Evolutionary conservation across 2,329 filamentous ascomycete species (phyloP).

Genomic region (Emericellopsis atlantica): DNA sequence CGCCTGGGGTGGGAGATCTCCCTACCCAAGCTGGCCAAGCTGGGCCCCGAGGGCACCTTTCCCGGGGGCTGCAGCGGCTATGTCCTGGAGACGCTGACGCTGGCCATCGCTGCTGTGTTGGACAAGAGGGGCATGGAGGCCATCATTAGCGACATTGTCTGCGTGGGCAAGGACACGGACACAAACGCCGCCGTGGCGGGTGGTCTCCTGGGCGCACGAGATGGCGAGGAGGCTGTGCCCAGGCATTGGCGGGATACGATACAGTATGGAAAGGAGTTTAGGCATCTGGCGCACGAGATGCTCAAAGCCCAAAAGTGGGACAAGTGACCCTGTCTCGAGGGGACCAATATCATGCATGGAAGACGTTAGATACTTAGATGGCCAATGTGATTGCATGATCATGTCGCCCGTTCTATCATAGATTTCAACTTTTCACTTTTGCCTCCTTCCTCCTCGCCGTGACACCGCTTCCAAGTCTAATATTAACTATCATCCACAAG

Average conservation of each 20-base stretch:
- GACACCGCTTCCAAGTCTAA: conserved; percentile 1
- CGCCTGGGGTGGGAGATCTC: conserved; percentile 12
- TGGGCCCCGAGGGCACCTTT: conserved; percentile 15
- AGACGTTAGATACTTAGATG: not conserved
- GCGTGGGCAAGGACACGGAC: conserved; percentile 30
- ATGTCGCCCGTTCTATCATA: too few species aligned
- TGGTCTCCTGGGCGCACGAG: conserved; percentile 29
- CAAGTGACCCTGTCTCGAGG: too few species aligned
- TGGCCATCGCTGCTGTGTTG: conserved; percentile 27
- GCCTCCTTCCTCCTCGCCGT: not conserved
- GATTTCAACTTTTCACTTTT: too few species aligned
- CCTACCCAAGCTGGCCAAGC: conserved; percentile 14
- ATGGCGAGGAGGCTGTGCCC: conserved; percentile 28
- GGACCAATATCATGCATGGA: not conserved
- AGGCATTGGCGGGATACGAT: conserved; percentile 22
- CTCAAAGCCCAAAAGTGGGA: not conserved
- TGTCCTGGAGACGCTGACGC: conserved; percentile 26
- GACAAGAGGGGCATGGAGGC: conserved; percentile 26
- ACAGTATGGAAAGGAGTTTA: conserved; percentile 26
- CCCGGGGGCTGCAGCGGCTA: conserved; percentile 20
- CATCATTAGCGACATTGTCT: conserved; percentile 30
- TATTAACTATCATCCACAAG: conserved; percentile 17
- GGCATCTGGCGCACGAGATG: conserved; percentile 4
- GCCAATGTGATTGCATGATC: too few species aligned
- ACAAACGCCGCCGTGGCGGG: conserved; percentile 33